These are phyloP conservation scores for Aspergillus ostianus DNA, from an alignment of 495 filamentous ascomycete species.

Conservation along the genomic window DNA sequence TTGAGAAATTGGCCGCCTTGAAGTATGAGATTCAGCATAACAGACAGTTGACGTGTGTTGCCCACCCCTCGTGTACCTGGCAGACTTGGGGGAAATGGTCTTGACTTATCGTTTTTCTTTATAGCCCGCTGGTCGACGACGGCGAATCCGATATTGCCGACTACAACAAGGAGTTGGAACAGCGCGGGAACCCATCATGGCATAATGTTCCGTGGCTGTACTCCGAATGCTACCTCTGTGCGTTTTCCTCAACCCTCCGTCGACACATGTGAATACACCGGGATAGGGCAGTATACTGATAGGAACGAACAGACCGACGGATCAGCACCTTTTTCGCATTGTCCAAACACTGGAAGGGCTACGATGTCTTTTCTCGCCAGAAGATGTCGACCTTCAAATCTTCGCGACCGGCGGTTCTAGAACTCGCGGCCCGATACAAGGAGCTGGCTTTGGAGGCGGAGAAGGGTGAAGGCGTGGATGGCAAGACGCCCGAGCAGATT, in stretches of 20 bases:
- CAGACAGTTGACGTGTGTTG: conserved; percentile 69
- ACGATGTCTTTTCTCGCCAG: conserved; percentile 88
- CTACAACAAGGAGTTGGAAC: conserved; percentile 84
- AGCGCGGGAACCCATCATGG: conserved; percentile 75
- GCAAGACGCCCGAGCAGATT: conserved; percentile 45
- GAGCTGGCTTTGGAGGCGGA: conserved; percentile 59
- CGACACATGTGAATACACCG: neutral
- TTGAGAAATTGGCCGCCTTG: conserved; percentile 73
- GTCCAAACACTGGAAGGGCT: conserved; percentile 81
- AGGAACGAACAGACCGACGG: conserved; percentile 54
- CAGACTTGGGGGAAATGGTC: neutral
- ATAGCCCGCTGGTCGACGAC: conserved; percentile 79
- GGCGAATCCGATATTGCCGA: conserved; percentile 70
- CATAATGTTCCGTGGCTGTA: conserved; percentile 84
- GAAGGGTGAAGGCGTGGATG: conserved; percentile 23
- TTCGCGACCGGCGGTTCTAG: conserved; percentile 85
- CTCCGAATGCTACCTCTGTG: conserved; percentile 92
- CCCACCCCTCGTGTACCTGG: neutral
- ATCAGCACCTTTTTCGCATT: conserved; percentile 72
- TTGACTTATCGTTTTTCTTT: neutral
- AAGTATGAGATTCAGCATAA: conserved; percentile 98
- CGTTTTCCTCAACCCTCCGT: conserved; percentile 38
- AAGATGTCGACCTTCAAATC: conserved; percentile 93
- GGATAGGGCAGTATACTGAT: conserved; percentile 16
- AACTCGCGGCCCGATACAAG: conserved; percentile 76